A percentile compares a stretch with the other conserved stretches of the same genome.
Conservation (phyloP, 768 basidiomycete genomes). For the Lyophyllum shimeji region DNA sequence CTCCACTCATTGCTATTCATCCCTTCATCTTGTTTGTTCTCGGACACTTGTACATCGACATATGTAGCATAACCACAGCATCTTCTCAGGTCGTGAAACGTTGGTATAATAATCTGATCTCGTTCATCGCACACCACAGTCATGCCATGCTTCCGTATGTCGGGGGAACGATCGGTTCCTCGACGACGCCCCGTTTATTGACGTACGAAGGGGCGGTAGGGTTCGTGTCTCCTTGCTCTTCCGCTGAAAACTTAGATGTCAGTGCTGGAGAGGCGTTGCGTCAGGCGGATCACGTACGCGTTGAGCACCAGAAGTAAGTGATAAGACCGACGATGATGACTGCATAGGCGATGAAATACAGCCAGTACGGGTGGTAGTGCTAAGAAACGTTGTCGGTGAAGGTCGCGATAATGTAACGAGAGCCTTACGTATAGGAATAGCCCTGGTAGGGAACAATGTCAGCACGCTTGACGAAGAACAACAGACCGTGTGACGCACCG, state of each 20-base stretch:
- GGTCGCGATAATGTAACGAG: background rate
- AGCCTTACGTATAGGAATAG: constrained; percentile 48
- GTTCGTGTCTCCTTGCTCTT: constrained; percentile 22
- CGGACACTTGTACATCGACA: constrained; percentile 1
- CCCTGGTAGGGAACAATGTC: constrained; percentile 26
- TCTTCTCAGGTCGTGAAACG: background rate
- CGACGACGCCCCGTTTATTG: constrained; percentile 18
- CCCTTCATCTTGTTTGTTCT: background rate
- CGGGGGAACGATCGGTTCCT: background rate
- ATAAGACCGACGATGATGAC: constrained; percentile 73
- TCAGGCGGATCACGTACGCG: constrained; percentile 53
- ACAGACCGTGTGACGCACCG: constrained; percentile 35
- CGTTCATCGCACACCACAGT: background rate
- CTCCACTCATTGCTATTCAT: background rate
- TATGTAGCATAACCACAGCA: background rate
- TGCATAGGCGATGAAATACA: constrained; percentile 80
- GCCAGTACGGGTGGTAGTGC: constrained; percentile 85
- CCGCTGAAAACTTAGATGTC: constrained; percentile 14
- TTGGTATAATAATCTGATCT: background rate
- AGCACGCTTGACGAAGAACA: background rate
- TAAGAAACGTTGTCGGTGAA: constrained; percentile 24
- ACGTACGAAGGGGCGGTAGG: constrained; percentile 22
- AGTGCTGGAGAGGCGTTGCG: constrained; percentile 1
- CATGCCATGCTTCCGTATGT: constrained; percentile 2
- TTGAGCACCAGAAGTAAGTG: constrained; percentile 84